A percentile compares a stretch with the other conserved stretches of the same genome.
phyloP scores from a whole-genome alignment of 495 filamentous ascomycete species.

The Aspergillus saccharolyticus region DNA sequence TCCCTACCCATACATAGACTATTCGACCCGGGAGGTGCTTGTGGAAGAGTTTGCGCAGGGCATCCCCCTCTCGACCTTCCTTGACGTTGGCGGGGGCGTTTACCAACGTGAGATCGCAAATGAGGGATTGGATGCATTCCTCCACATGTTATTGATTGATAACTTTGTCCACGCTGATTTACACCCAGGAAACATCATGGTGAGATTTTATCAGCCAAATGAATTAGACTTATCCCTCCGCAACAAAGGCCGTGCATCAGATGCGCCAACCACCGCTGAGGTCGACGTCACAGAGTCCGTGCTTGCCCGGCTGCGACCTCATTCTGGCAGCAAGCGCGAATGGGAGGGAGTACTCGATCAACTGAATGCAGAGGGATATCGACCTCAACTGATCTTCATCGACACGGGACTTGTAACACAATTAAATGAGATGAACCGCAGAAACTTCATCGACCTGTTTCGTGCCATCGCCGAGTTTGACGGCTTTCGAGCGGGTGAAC shows the following conservation, averaged over 20 bases:
- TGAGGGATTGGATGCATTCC: slow-evolving; percentile 94
- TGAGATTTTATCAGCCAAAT: slow-evolving; percentile 89
- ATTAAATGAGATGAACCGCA: slow-evolving; percentile 77
- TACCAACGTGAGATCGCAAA: slow-evolving; percentile 93
- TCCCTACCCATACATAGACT: slow-evolving; percentile 86
- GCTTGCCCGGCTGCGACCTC: slow-evolving; percentile 69
- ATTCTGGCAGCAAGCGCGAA: slow-evolving; percentile 53
- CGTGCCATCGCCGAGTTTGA: slow-evolving; percentile 95
- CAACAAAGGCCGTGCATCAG: slow-evolving; percentile 46
- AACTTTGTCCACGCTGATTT: slow-evolving; percentile 99
- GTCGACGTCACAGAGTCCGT: slow-evolving; percentile 86
- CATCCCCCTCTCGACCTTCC: slow-evolving; percentile 83
- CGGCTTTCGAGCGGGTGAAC: slow-evolving; percentile 86
- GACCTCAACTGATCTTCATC: slow-evolving; percentile 95
- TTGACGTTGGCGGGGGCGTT: slow-evolving; percentile 84
- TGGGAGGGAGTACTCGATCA: slow-evolving; percentile 70
- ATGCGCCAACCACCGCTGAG: slow-evolving; percentile 45
- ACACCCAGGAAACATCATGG: slow-evolving; percentile 99
- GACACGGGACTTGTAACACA: slow-evolving; percentile 96
- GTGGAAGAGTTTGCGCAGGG: slow-evolving; percentile 96
- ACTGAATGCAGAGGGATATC: slow-evolving; percentile 86
- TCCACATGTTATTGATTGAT: slow-evolving; percentile 95
- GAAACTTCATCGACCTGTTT: slow-evolving; percentile 95
- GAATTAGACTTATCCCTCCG: slow-evolving; percentile 58
- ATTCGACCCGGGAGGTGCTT: slow-evolving; percentile 84